phyloP scores from a whole-genome alignment of 1,284 basidiomycete genomes.

The Fomes fomentarius region DNA sequence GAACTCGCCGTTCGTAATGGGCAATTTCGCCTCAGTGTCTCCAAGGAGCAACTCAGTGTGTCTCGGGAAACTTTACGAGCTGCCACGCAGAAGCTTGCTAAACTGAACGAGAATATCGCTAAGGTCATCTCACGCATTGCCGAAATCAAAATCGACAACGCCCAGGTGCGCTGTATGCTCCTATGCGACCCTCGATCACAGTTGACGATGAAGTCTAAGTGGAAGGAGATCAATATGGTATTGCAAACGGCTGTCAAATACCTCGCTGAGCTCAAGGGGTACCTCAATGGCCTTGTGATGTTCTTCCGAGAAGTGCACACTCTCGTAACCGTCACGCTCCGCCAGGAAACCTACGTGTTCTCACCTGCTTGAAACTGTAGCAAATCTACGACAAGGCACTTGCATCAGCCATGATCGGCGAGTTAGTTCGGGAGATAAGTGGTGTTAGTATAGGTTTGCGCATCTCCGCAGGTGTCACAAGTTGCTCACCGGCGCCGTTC shows the following conservation, averaged over 20 bases:
- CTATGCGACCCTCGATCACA: too few species aligned
- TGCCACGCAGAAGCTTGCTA: slow-evolving; percentile 6
- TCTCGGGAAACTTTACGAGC: slow-evolving; percentile 4
- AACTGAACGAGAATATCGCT: slow-evolving; percentile 4
- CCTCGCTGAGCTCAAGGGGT: slow-evolving; percentile 12
- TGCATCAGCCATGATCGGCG: slow-evolving; percentile 5
- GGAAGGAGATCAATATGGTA: slow-evolving; percentile 6
- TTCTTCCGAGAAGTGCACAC: slow-evolving; percentile 12
- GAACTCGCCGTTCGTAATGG: slow-evolving; percentile 1
- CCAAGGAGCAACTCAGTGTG: slow-evolving; percentile 7
- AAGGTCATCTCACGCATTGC: slow-evolving; percentile 7
- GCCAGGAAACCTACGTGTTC: slow-evolving; percentile 2
- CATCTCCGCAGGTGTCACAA: too few species aligned
- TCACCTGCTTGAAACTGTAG: too few species aligned
- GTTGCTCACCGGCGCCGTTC: too few species aligned
- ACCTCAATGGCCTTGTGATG: slow-evolving; percentile 12
- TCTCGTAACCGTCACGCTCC: slow-evolving; percentile 8
- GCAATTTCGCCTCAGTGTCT: neutral
- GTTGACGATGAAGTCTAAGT: neutral
- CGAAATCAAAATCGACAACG: slow-evolving; percentile 1
- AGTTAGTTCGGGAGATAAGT: slow-evolving; percentile 12
- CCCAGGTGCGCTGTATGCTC: too few species aligned
- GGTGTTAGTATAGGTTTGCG: too few species aligned
- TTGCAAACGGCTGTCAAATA: slow-evolving; percentile 6
- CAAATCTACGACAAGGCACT: slow-evolving; percentile 2